Conservation (phyloP, 768 basidiomycete species). For the Lentinus tigrinus region DNA sequence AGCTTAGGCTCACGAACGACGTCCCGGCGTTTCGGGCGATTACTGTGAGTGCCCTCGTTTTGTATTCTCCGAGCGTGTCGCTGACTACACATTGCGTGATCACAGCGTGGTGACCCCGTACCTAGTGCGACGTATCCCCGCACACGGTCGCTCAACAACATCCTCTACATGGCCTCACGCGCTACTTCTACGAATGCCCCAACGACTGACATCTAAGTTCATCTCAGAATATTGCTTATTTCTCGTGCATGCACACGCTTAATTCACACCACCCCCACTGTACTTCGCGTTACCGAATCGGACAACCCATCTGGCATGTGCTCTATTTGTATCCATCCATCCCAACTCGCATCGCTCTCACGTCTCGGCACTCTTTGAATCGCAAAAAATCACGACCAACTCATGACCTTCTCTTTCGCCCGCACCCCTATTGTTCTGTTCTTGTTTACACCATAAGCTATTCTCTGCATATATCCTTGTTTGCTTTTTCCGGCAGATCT, state of each 20-base stretch:
- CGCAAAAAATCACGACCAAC: conserved; percentile 17
- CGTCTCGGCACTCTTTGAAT: conserved; percentile 8
- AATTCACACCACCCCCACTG: conserved; percentile 10
- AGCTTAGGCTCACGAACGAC: conserved; percentile 49
- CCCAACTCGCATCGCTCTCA: background rate
- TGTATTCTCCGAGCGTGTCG: background rate
- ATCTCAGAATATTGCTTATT: background rate
- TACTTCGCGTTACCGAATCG: conserved; percentile 11
- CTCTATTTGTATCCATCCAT: conserved; percentile 17
- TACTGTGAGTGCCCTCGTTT: conserved; percentile 38
- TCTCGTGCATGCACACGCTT: background rate
- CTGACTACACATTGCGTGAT: conserved; percentile 1
- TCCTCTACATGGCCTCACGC: conserved; percentile 19
- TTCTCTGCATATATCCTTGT: conserved; percentile 12
- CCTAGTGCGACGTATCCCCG: conserved; percentile 21
- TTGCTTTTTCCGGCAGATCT: background rate
- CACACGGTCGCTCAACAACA: conserved; percentile 13
- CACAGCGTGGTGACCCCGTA: conserved; percentile 19
- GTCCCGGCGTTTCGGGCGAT: conserved; percentile 52
- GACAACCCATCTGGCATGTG: conserved; percentile 10
- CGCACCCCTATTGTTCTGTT: conserved; percentile 1
- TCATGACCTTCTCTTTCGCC: conserved; percentile 14
- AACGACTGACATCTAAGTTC: conserved; percentile 2
- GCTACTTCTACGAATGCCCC: background rate
- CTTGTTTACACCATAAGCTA: conserved; percentile 13